Percentiles rank a stretch among this genome's conserved stretches.
Conservation (phyloP, 441 rosid species). For the Rhodomyrtus psidioides region DNA sequence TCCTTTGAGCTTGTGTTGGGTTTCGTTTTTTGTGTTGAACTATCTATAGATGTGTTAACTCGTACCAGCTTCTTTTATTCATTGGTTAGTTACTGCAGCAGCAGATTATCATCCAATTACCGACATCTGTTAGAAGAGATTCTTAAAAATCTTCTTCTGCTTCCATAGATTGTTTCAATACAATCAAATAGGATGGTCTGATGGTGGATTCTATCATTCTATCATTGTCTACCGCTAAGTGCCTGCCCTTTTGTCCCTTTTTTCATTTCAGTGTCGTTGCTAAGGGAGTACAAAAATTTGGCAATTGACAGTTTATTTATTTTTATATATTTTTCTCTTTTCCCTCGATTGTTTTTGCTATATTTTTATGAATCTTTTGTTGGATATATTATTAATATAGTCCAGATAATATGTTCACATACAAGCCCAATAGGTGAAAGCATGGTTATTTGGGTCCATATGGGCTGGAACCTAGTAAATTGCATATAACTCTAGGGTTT, state of each 20-base stretch:
- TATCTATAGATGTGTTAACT: not conserved
- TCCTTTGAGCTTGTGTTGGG: not conserved
- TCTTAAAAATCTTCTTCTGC: not conserved
- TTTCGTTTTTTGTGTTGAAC: not conserved
- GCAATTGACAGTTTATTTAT: not conserved
- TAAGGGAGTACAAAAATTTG: not conserved
- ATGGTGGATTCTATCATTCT: not conserved
- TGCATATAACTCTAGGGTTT: too few species aligned
- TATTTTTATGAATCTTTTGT: too few species aligned
- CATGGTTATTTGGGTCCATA: too few species aligned
- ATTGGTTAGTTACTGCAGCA: not conserved
- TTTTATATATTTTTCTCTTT: too few species aligned
- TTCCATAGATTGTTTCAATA: not conserved
- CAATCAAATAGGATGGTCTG: not conserved
- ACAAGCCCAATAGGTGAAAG: too few species aligned
- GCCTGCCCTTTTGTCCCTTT: not conserved
- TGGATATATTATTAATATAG: too few species aligned
- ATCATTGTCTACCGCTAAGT: not conserved
- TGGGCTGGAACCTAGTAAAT: too few species aligned
- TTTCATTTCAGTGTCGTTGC: not conserved
- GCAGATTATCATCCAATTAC: not conserved
- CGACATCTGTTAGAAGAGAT: not conserved
- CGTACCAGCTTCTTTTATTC: not conserved
- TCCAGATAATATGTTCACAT: too few species aligned
- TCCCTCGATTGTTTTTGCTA: too few species aligned